A percentile compares a stretch with the other conserved stretches of the same genome.
These are phyloP conservation scores for Gnaphalium uliginosum DNA, from an alignment of 129 eudicot species.

Conservation along the genomic window DNA sequence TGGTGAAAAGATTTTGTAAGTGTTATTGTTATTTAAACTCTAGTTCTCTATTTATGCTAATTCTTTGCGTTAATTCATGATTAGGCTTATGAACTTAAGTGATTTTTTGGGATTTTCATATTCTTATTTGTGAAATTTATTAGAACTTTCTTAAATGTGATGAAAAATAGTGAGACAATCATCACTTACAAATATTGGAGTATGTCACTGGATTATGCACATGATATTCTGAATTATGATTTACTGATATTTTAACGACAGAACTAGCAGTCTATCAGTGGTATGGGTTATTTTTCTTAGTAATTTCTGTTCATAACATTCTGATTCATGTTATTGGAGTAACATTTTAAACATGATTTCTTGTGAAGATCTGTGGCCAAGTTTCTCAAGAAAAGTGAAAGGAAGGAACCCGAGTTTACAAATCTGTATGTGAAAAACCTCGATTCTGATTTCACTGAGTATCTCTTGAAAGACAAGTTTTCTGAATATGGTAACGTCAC, in stretches of 20 bases:
- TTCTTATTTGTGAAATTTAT: neutral
- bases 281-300: neutral
- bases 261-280: neutral
- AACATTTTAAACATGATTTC: conserved; percentile 6
- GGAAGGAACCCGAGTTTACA: conserved; percentile 43
- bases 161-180: neutral
- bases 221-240: neutral
- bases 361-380: conserved; percentile 53
- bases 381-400: conserved; percentile 48
- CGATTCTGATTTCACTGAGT: conserved; percentile 36
- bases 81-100: neutral
- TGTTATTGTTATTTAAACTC: neutral
- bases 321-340: neutral
- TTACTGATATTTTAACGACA: neutral
- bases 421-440: conserved; percentile 55
- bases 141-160: neutral
- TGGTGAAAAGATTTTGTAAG: conserved; percentile 49
- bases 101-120: neutral
- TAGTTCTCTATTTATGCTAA: neutral
- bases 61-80: neutral
- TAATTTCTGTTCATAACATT: neutral
- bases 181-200: neutral
- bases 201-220: neutral
- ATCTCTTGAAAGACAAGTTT: conserved; percentile 38
- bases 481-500: conserved; percentile 46